Base-by-base conservation (phyloP, 2,329 filamentous ascomycete genomes). In the Fusarium keratoplasticum region DNA sequence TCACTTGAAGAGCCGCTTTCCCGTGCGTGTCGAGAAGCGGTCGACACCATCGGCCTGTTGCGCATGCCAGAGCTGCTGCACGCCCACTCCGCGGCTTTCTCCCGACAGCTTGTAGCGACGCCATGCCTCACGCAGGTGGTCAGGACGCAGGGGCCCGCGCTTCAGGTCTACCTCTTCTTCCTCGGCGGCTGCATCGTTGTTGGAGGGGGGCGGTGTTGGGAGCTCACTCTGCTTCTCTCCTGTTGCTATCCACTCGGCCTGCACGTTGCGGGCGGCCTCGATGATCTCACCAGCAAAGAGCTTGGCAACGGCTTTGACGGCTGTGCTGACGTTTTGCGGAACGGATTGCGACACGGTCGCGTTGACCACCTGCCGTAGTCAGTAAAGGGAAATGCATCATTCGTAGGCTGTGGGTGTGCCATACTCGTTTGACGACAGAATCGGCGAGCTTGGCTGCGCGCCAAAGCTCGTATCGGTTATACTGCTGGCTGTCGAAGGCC, bases 301-400 rank as follows among this genome's bases (percentile, higher is more conserved):
- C 82, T 96, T 96, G 57, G 92, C 91, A 22, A 94, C 93, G 0
- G 92, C 90, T 58, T 91, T 92, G 78, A 95, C 92, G n/a, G 92
- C 92, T 25, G 93, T 90, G 70, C 94, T 91, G 59, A 95, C 92
- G 76, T 90, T 92, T 22, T 89, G 87, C 0, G 93, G 92, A 0
- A 94, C 93, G 2, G 92, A 95, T 80, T 95, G 94, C 0, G 92
- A 94, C 10, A 95, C 91, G 2, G 93, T 94, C 67, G 93, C 92
- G 78, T 95, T 96, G 80, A 95, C 92, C 70, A 95, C 89, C 88
- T 92, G 69, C 18, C 14, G 25, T 27, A 31, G 38, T 78, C 18
- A 77, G 74, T 61, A 58, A n/a, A 13, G 38, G 25, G 50, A 22
- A 44, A 31, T 31, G 4, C 2, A 0, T 25, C 1, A 22, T 14